Percentiles rank a stretch among this genome's conserved stretches.
These are phyloP conservation scores for Fusarium sp. DNA, from an alignment of 2,329 filamentous ascomycete genomes.

Conservation along the genomic window DNA sequence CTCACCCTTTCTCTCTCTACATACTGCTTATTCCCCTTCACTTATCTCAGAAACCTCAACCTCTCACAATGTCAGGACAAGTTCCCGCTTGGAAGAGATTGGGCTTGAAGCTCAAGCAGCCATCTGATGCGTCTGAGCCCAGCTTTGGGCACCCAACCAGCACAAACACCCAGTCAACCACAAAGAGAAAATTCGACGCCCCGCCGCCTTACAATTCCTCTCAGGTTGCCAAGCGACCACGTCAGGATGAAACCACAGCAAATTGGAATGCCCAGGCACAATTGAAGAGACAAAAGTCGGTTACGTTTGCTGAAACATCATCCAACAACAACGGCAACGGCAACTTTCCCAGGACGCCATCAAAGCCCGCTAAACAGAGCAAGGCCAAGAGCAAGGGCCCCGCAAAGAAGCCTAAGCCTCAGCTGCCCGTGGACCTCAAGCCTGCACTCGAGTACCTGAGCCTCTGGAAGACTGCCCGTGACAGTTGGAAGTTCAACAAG, in stretches of 20 bases:
- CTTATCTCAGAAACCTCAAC: constrained; percentile 10
- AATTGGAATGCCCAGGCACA: constrained; percentile 48
- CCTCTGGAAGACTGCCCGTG: constrained; percentile 77
- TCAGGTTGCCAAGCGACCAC: constrained; percentile 53
- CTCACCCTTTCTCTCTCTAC: constrained; percentile 7
- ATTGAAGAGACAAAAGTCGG: constrained; percentile 61
- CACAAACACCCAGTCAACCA: constrained; percentile 46
- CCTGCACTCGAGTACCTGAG: constrained; percentile 81
- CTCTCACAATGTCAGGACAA: constrained; percentile 59
- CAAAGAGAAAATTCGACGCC: constrained; percentile 58
- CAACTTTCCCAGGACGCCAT: constrained; percentile 50
- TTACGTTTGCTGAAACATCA: constrained; percentile 62
- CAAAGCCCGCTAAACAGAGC: constrained; percentile 51
- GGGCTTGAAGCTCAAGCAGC: constrained; percentile 71
- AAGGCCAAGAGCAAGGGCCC: constrained; percentile 55
- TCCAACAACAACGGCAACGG: constrained; percentile 46
- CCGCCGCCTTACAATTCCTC: constrained; percentile 51
- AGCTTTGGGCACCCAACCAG: constrained; percentile 55
- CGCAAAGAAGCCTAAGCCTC: constrained; percentile 56
- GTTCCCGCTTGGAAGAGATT: constrained; percentile 73
- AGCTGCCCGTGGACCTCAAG: constrained; percentile 62
- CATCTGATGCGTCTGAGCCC: constrained; percentile 51
- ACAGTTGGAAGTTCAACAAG: constrained; percentile 96
- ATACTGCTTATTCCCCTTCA: neutral
- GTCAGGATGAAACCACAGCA: constrained; percentile 48